phyloP scores from a whole-genome alignment of 345 rosid genomes.

The Rhodomyrtus tomentosa region DNA sequence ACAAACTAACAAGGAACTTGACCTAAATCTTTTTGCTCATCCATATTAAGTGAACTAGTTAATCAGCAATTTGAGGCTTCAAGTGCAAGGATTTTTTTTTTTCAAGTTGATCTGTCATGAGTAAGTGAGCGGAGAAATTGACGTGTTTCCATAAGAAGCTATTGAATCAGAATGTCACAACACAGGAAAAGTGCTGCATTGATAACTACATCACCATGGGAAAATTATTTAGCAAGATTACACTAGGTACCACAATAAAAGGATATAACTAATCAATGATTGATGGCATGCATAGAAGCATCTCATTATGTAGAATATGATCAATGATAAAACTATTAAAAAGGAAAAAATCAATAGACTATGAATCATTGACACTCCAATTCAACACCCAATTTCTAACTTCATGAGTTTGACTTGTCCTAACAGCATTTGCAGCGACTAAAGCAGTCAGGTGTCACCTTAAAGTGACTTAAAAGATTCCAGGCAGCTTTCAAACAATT shows the following conservation, averaged over 20 bases:
- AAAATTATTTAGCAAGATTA: neutral
- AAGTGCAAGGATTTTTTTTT: neutral
- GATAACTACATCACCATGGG: too few species aligned
- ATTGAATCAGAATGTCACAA: neutral
- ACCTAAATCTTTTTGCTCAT: neutral
- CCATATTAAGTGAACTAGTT: neutral
- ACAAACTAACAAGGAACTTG: neutral
- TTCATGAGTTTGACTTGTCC: neutral
- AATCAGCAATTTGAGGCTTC: neutral
- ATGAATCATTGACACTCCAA: neutral
- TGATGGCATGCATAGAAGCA: neutral
- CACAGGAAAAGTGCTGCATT: neutral
- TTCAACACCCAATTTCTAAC: neutral
- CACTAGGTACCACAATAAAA: neutral
- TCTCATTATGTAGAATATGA: neutral
- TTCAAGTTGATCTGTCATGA: neutral
- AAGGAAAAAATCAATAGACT: neutral
- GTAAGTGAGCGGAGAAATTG: neutral
- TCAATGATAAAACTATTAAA: neutral
- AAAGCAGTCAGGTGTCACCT: neutral
- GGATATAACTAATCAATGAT: neutral
- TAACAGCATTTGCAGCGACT: neutral
- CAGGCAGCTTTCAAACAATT: neutral
- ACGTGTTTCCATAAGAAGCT: neutral
- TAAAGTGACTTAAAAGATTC: neutral